phyloP scores from a whole-genome alignment of 192 early-diverging fungal genomes.

The Linnemannia zychae region DNA sequence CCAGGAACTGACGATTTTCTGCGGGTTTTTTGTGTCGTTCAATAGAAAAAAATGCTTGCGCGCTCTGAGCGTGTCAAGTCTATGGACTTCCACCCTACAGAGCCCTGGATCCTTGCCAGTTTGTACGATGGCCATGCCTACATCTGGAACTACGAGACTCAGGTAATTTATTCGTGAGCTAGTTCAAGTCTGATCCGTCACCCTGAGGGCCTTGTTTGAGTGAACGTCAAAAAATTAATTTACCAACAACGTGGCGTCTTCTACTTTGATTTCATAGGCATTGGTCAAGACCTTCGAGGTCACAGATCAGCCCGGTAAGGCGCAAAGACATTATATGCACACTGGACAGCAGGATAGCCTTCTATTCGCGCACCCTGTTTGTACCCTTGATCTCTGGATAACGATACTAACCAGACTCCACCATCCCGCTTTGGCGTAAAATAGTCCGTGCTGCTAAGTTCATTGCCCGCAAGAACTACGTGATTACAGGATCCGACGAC shows the following conservation, averaged over 20 bases:
- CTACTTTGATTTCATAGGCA: constrained; percentile 62
- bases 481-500: constrained; percentile 98
- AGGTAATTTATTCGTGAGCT: constrained; percentile 63
- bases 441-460: constrained; percentile 98
- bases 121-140: constrained; percentile 97
- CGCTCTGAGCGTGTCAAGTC: constrained; percentile 97
- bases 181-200: background rate
- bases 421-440: background rate
- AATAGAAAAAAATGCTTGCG: constrained; percentile 70
- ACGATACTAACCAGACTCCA: background rate
- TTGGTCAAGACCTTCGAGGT: constrained; percentile 98
- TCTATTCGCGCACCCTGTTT: background rate
- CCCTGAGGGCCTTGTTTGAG: background rate
- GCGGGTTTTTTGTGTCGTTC: background rate
- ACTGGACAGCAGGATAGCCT: background rate
- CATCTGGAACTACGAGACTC: constrained; percentile 99
- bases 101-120: constrained; percentile 98
- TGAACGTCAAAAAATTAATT: background rate
- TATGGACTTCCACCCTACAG: constrained; percentile 99
- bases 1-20: background rate
- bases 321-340: background rate
- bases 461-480: constrained; percentile 97
- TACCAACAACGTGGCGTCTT: background rate
- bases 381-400: too few species aligned
- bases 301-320: constrained; percentile 90